phyloP scores from a whole-genome alignment of 2,329 filamentous ascomycete species.

The Aureobasidium vineae region DNA sequence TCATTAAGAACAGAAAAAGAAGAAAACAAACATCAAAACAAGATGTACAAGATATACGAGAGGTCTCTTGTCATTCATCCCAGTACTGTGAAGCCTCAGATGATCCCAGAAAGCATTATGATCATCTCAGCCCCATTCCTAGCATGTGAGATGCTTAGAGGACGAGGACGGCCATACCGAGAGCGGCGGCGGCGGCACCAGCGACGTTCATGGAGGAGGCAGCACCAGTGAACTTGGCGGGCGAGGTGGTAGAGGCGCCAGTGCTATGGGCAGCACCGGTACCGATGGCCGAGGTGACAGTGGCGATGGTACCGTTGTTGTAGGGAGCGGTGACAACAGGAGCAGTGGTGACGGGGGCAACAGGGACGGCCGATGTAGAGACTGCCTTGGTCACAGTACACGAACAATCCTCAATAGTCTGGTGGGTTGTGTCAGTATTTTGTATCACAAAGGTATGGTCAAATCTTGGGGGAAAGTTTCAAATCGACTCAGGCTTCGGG shows the following conservation, averaged over 20 bases:
- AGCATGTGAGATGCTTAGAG: conserved; percentile 26
- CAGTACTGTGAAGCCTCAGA: not conserved
- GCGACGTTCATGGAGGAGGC: conserved; percentile 52
- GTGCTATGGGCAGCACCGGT: too few relatives aligned
- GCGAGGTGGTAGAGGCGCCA: too few relatives aligned
- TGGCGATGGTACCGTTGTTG: conserved; percentile 28
- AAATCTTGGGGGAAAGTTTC: too few relatives aligned
- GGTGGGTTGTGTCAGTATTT: too few relatives aligned
- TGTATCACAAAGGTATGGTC: too few relatives aligned
- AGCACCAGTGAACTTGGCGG: conserved; percentile 49
- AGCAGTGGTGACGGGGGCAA: conserved; percentile 40
- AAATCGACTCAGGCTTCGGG: too few relatives aligned
- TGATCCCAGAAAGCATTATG: not conserved
- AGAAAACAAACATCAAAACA: conserved; percentile 1
- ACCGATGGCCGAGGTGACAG: too few relatives aligned
- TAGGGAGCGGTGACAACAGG: conserved; percentile 20
- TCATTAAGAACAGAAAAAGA: conserved; percentile 18
- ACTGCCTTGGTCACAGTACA: conserved; percentile 52
- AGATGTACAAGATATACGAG: conserved; percentile 11
- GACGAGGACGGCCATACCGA: conserved; percentile 49
- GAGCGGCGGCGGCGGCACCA: conserved; percentile 54
- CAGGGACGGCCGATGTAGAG: too few relatives aligned
- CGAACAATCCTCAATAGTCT: conserved; percentile 29
- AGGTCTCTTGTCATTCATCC: not conserved
- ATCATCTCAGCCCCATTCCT: not conserved